Evolutionary conservation across 106 monocot genomes (phyloP), one percentile per base, ranked within the genome.

Genomic region (Xerophyta viscosa): DNA sequence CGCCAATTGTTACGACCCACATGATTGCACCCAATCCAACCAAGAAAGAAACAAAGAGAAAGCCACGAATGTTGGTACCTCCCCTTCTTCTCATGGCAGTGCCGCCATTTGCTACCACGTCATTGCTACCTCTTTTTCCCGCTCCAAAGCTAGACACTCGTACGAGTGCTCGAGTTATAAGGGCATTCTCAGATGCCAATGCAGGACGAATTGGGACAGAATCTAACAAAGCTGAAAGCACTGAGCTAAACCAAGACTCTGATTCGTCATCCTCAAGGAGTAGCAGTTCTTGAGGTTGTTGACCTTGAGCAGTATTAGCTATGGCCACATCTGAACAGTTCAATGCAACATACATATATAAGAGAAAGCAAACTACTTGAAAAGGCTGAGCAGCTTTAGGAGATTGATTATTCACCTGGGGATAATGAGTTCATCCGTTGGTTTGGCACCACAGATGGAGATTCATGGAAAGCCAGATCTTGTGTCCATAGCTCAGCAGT

Each of bases 151-250:
- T 94, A 2, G 88, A 84, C 66, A 94, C 65, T 21, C 88, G 88
- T 31, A 70, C 61, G 31, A 83, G 26, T 61, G 87, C 80, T 65
- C 63, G 64, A 37, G 42, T 74, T 21, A 92, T 68, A 21, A 87
- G 42, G 10, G 62, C 37, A 63, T 56, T 74, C 39, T 92, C 94
- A 19, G 81, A 69, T 11, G 94, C 94, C 29, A 84, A 47, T 11
- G 94, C 88, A 48, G 94, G 94, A 33, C 67, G 77, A 48, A 66
- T 81, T 11, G 94, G 94, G 26, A 94, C 71, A n/a, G 81, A 77
- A 41, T 81, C 78, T 24, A 94, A 41, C 14, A 94, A 58, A 3
- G 47, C 45, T 6, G 78, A 58, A 23, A 88, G 44, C 41, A 65
- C 46, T 9, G 77, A 77, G 37, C 20, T 54, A 42, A 59, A 80